Evolutionary conservation across 1,139 yeast genomes (phyloP).

Genomic region (Lodderomyces metapsilosis): DNA sequence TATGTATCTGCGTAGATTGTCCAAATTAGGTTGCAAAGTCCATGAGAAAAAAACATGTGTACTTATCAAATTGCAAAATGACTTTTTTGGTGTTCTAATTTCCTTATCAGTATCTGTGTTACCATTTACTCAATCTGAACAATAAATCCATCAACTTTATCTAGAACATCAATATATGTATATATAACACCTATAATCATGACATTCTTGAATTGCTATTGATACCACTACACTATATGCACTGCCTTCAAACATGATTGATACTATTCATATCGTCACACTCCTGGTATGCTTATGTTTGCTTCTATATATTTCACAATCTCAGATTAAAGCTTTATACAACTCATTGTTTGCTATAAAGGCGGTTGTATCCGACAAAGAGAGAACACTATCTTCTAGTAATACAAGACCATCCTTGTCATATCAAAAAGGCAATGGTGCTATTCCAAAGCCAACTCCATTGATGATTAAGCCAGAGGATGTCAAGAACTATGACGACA

Average conservation of each 20-base stretch:
- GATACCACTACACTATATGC: no score
- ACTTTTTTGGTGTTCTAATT: no score
- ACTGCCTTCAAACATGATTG: not conserved
- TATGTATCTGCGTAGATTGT: not conserved
- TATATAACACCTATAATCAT: not conserved
- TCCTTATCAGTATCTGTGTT: not conserved
- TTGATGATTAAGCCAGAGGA: slow-evolving; percentile 65
- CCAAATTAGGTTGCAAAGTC: slow-evolving; percentile 2
- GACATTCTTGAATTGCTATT: not conserved
- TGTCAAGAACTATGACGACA: slow-evolving; percentile 61
- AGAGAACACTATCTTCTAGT: slow-evolving; percentile 2
- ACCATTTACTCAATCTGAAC: slow-evolving; percentile 4
- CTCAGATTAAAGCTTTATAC: not conserved
- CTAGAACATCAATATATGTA: not conserved
- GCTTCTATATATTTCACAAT: not conserved
- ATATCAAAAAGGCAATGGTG: slow-evolving; percentile 15
- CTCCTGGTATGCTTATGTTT: not conserved
- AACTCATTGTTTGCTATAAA: not conserved
- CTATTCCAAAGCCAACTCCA: slow-evolving; percentile 54
- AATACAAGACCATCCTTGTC: not conserved
- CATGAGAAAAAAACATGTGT: no score
- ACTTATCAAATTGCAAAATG: not conserved
- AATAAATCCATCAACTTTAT: not conserved
- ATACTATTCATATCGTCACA: not conserved
- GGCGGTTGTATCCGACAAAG: slow-evolving; percentile 1